Percentiles rank a stretch among this genome's conserved stretches.
Conservation (phyloP, 495 filamentous ascomycete species). For the Xylaria castorea region DNA sequence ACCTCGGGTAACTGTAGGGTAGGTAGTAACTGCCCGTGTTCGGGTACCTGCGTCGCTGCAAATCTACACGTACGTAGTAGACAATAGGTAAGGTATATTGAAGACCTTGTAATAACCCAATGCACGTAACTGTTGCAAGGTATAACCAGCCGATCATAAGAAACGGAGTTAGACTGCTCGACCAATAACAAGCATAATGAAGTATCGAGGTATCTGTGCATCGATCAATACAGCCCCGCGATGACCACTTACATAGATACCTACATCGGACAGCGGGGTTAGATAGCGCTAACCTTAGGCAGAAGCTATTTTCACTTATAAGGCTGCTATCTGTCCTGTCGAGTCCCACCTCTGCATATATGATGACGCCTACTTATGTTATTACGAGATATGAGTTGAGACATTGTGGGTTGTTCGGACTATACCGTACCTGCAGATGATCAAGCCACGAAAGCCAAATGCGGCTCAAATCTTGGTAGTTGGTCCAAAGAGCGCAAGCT, state of each 20-base stretch:
- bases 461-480: not conserved
- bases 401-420: not conserved
- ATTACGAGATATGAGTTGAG: not conserved
- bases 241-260: not conserved
- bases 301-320: not conserved
- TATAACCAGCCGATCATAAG: not conserved
- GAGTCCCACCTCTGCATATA: not conserved
- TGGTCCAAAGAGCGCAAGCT: not conserved
- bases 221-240: slow-evolving; percentile 7
- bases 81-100: too few relatives aligned
- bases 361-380: not conserved
- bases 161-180: not conserved
- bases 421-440: not conserved
- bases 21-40: not conserved
- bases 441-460: slow-evolving; percentile 6
- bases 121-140: not conserved
- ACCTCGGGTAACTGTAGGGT: not conserved
- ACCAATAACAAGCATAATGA: not conserved
- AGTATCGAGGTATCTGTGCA: not conserved
- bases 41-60: not conserved
- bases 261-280: not conserved
- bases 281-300: not conserved
- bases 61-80: not conserved
- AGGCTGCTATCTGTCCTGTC: not conserved
- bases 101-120: not conserved